phyloP scores from a whole-genome alignment of 768 basidiomycete genomes.

The Podaxis rugospora region DNA sequence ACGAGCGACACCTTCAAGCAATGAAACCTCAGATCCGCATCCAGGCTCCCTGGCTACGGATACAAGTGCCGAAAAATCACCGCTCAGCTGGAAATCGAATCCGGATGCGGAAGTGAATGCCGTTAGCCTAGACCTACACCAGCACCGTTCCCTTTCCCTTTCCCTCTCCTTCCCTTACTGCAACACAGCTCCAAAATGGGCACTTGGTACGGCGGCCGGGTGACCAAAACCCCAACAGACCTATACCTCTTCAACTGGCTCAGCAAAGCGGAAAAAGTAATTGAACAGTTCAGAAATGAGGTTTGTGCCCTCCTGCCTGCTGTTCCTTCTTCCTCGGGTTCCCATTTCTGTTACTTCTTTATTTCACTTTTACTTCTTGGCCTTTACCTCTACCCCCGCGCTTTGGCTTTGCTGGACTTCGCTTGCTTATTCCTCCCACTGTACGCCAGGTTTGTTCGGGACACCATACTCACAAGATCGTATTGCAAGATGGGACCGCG shows the following conservation, averaged over 20 bases:
- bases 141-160: not conserved
- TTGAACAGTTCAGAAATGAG: constrained; percentile 1
- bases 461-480: not conserved
- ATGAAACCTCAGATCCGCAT: not conserved
- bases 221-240: not conserved
- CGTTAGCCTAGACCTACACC: not conserved
- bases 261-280: not conserved
- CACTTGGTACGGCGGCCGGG: constrained; percentile 2
- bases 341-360: not conserved
- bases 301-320: not conserved
- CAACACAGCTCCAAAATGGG: not conserved
- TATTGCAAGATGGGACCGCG: not conserved
- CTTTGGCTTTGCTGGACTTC: not conserved
- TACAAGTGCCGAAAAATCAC: not conserved
- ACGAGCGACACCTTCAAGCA: not conserved
- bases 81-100: not conserved
- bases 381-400: not conserved
- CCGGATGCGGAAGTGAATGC: not conserved
- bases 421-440: not conserved
- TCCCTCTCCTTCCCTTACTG: not conserved
- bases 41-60: not conserved
- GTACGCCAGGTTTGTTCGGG: not conserved
- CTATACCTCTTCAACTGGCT: not conserved
- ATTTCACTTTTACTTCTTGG: not conserved
- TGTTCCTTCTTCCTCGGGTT: not conserved